These are phyloP conservation scores for Cyathus pygmaeus DNA, from an alignment of 1,284 basidiomycete genomes.

Conservation along the genomic window DNA sequence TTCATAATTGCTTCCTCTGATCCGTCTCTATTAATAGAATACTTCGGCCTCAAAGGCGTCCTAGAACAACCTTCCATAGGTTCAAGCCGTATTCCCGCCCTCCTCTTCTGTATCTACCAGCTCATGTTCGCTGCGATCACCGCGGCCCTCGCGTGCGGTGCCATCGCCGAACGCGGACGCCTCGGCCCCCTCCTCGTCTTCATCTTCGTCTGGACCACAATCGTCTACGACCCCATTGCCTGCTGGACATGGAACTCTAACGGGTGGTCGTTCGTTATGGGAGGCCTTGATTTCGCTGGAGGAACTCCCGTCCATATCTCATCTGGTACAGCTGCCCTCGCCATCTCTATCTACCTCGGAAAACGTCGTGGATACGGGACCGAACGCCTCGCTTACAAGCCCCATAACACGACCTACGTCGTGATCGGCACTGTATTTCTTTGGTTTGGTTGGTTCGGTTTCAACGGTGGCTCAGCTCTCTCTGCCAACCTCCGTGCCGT, in stretches of 20 bases:
- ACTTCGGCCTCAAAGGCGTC: conserved; percentile 88
- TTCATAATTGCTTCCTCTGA: conserved; percentile 38
- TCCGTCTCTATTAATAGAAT: conserved; percentile 45
- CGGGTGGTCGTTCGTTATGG: conserved; percentile 84
- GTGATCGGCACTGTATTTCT: conserved; percentile 93
- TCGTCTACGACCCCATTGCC: conserved; percentile 93
- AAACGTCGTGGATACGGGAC: conserved; percentile 93
- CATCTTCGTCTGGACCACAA: conserved; percentile 90
- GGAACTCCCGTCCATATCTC: conserved; percentile 95
- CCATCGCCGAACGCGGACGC: conserved; percentile 89
- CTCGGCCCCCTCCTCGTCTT: conserved; percentile 90
- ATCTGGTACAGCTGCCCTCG: conserved; percentile 91
- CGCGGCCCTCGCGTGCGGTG: conserved; percentile 88
- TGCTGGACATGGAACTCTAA: conserved; percentile 94
- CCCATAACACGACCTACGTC: conserved; percentile 87
- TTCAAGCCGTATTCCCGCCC: conserved; percentile 76
- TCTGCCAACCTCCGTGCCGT: conserved; percentile 89
- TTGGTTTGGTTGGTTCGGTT: conserved; percentile 97
- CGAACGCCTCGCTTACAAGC: conserved; percentile 90
- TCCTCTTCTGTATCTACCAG: conserved; percentile 91
- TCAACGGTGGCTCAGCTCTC: conserved; percentile 89
- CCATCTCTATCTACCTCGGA: conserved; percentile 92
- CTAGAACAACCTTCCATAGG: conserved; percentile 81
- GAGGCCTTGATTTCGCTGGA: conserved; percentile 91
- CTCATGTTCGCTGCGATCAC: conserved; percentile 82